Evolutionary conservation across 73 alveolate species (phyloP).

Genomic region (Paramecium biaurelia): DNA sequence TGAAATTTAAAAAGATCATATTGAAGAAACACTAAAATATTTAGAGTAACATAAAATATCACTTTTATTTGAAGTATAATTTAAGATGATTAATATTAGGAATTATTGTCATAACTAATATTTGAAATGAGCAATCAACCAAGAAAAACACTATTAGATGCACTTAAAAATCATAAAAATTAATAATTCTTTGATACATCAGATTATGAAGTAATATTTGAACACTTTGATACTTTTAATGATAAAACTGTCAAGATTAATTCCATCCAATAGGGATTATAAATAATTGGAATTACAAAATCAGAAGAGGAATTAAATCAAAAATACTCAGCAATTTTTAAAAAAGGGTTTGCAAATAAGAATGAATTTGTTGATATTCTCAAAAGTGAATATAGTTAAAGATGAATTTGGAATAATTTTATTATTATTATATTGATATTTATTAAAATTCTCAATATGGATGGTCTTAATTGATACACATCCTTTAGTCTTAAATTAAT

Average conservation of each 20-base stretch:
- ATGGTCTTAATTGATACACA: background rate
- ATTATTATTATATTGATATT: background rate
- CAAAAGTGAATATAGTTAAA: background rate
- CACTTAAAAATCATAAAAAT: background rate
- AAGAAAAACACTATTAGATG: background rate
- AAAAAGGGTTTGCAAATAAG: background rate
- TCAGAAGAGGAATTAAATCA: background rate
- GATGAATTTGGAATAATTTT: background rate
- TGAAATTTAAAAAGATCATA: background rate
- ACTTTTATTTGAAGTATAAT: background rate
- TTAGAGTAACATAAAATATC: background rate
- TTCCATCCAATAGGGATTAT: background rate
- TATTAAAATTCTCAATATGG: background rate
- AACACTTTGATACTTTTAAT: background rate
- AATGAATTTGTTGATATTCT: constrained; percentile 1
- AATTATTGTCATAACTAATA: background rate
- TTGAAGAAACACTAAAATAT: background rate
- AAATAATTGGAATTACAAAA: background rate
- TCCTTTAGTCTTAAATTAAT: background rate
- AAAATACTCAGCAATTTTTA: background rate
- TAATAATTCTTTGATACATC: background rate
- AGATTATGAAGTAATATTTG: background rate
- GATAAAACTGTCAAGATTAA: background rate
- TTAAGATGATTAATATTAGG: background rate
- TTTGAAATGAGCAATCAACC: constrained; percentile 5